Base-by-base conservation (phyloP, 2,329 filamentous ascomycete genomes). In the Fusarium nisikadoi region DNA sequence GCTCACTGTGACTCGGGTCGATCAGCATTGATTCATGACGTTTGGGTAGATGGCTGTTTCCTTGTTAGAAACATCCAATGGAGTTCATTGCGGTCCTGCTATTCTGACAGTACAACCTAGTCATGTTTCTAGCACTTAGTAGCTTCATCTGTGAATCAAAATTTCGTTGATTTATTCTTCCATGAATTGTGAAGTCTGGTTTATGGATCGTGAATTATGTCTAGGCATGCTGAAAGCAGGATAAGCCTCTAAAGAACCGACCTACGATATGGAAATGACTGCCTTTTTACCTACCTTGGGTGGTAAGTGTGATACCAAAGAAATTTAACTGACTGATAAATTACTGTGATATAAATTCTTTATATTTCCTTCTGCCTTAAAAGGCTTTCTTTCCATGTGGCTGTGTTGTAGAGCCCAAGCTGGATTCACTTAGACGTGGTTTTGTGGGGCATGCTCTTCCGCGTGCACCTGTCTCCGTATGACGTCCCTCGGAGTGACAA, bases 401-500 rank as follows among this genome's bases (percentile, higher is more conserved):
- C 13, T 31, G 39, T 45, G 11, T 38, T 55, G 33, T 36, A 31
- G 42, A 20, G 33, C 6, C 25, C 16, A 33, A 53, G 35, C 25
- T 38, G 23, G 16, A 29, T 60, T 55, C 19, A 42, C 46, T 50
- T 38, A 47, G 49, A 61, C 29, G 38, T 35, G 39, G 41, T 49
- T 59, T 38, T 53, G 47, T 57, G 62, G 62, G 52, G 57, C 65
- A 65, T 58, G 65, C 46, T 42, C 56, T 47, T 43, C 63, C 57
- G 65, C 60, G 65, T 65, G 46, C 45, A 46, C 43, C 50, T 35
- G 27, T 27, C 42, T 35, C 58, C 39, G 42, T 49, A 74, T 74
- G 71, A 74, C 71, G 71, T 74, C 55, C 68, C 36, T 59, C 20
- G 25, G 41, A 31, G 23, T 36, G 49, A 41, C 35, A 42, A 67